Conservation (phyloP, 1,139 yeast species). For the Blastobotrys raffinosifermentans region DNA sequence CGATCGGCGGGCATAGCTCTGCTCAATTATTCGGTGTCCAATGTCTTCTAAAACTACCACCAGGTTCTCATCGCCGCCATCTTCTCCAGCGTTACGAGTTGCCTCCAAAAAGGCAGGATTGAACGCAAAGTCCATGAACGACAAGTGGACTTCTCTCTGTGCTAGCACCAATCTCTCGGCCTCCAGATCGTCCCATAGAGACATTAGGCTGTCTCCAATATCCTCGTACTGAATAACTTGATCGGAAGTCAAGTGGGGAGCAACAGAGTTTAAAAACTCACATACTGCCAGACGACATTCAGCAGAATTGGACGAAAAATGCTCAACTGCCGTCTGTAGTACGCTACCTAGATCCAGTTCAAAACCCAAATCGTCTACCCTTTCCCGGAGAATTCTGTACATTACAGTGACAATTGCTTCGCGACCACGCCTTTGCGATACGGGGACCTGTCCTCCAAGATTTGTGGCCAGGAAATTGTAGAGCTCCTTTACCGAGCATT, state of each 20-base stretch:
- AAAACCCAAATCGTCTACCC: no score
- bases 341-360: constrained; percentile 4
- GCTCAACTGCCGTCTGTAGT: constrained; percentile 3
- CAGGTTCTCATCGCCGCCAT: constrained; percentile 7
- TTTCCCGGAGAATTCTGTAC: no score
- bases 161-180: constrained; percentile 58
- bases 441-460: no score
- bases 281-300: constrained; percentile 15
- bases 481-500: no score
- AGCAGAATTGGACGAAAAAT: constrained; percentile 12
- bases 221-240: not conserved
- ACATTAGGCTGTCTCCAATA: constrained; percentile 8
- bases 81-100: constrained; percentile 24
- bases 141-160: constrained; percentile 58
- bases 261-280: constrained; percentile 5
- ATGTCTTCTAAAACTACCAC: constrained; percentile 20
- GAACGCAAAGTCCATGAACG: constrained; percentile 46
- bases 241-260: constrained; percentile 2
- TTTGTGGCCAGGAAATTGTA: no score
- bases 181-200: constrained; percentile 55
- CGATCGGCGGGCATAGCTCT: constrained; percentile 59
- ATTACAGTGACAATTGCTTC: no score
- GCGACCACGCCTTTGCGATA: no score
- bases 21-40: constrained; percentile 30
- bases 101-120: no score